phyloP scores from a whole-genome alignment of 1,139 yeast genomes.

The Protomyces lactucae-debilis region DNA sequence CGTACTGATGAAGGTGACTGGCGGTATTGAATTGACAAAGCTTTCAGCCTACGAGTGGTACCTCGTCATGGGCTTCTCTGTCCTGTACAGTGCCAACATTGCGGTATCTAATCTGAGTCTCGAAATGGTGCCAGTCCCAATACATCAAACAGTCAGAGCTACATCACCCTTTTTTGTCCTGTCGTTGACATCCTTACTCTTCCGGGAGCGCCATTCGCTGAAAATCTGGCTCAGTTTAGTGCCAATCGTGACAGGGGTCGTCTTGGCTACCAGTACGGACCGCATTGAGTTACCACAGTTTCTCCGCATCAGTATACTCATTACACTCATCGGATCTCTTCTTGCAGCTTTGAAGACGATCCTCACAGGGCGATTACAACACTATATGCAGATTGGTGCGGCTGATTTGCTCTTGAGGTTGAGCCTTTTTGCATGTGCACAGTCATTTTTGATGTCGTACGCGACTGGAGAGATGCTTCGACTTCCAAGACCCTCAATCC shows the following conservation, averaged over 20 bases:
- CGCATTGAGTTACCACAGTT: constrained; percentile 34
- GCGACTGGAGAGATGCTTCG: constrained; percentile 35
- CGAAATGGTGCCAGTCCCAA: constrained; percentile 33
- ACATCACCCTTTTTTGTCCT: constrained; percentile 37
- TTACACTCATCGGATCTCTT: constrained; percentile 31
- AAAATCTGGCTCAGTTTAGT: constrained; percentile 35
- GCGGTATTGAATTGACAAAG: not conserved
- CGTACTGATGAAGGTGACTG: not conserved
- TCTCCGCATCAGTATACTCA: not conserved
- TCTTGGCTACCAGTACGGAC: constrained; percentile 36
- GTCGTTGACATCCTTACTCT: constrained; percentile 33
- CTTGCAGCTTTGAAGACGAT: constrained; percentile 37
- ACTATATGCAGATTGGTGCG: constrained; percentile 34
- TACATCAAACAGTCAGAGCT: constrained; percentile 36
- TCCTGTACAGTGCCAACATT: constrained; percentile 37
- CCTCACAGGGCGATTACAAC: constrained; percentile 35
- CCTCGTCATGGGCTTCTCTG: constrained; percentile 35
- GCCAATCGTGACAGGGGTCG: constrained; percentile 33
- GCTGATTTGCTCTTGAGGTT: constrained; percentile 36
- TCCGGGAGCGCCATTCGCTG: constrained; percentile 34
- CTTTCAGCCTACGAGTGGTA: constrained; percentile 32
- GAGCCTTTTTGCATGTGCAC: constrained; percentile 36
- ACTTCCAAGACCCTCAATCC: constrained; percentile 29
- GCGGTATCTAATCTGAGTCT: constrained; percentile 36
- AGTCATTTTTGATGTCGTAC: constrained; percentile 34